phyloP scores from a whole-genome alignment of 2,329 filamentous ascomycete genomes.

The Rachicladosporium sp. region DNA sequence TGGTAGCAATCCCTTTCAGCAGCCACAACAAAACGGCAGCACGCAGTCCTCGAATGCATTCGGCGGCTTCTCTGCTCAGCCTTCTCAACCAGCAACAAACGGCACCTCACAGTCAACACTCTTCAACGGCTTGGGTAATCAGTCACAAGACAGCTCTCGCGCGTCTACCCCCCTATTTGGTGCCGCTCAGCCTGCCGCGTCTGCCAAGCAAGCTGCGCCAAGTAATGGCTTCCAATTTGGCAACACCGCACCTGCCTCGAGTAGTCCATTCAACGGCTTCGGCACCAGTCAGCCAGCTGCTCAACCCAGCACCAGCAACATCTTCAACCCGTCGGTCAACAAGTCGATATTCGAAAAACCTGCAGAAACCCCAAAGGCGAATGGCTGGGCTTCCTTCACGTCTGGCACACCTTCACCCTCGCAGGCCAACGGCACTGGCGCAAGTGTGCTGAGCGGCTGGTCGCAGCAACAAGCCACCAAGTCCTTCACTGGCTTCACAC shows the following conservation, averaged over 20 bases:
- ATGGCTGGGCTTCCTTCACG: conserved; percentile 4
- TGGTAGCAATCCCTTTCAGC: conserved; percentile 2
- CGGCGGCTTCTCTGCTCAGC: conserved; percentile 1
- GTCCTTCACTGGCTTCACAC: conserved; percentile 2
- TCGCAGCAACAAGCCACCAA: conserved; percentile 5
- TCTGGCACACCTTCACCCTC: conserved; percentile 2
- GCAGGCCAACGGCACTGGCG: neutral
- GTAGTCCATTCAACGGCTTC: conserved; percentile 3
- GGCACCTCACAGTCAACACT: neutral
- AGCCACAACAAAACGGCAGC: conserved; percentile 1
- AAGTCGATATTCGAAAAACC: conserved; percentile 5
- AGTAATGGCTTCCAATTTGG: conserved; percentile 3
- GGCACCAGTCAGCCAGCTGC: conserved; percentile 1
- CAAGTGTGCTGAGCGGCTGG: conserved; percentile 7
- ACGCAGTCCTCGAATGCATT: conserved; percentile 3
- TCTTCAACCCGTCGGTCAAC: neutral
- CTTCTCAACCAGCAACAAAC: neutral
- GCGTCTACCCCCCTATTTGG: conserved; percentile 5
- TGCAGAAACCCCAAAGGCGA: conserved; percentile 4
- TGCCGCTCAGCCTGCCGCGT: neutral
- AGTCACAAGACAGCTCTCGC: too few species aligned
- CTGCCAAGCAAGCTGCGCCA: neutral
- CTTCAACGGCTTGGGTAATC: neutral
- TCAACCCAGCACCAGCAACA: neutral
- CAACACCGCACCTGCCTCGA: too few species aligned